Conservation (phyloP, 139 green algal genomes). For the Cymbomonas tetramitiformis region DNA sequence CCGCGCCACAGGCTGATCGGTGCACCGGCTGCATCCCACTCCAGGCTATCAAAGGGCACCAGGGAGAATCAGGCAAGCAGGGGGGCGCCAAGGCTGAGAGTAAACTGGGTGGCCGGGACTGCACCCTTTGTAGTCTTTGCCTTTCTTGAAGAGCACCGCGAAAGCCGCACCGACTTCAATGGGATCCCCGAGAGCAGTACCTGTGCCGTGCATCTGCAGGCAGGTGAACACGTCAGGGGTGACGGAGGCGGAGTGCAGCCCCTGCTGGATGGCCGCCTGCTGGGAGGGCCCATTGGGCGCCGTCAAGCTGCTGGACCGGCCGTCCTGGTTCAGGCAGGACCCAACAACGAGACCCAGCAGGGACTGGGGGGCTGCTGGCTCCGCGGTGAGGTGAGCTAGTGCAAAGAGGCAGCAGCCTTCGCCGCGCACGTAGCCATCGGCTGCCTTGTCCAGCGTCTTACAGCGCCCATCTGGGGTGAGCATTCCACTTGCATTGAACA, state of each 20-base stretch:
- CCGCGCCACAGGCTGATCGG: too few species aligned
- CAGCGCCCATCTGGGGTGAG: slow-evolving; percentile 62
- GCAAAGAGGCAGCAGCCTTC: neutral
- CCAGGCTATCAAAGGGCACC: too few species aligned
- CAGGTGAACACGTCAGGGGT: slow-evolving; percentile 38
- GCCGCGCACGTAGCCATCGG: slow-evolving; percentile 49
- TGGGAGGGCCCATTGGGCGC: slow-evolving; percentile 10
- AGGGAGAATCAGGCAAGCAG: slow-evolving; percentile 27
- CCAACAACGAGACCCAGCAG: neutral
- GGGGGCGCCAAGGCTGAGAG: too few species aligned
- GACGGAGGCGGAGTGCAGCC: slow-evolving; percentile 37
- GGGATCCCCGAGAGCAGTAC: slow-evolving; percentile 63
- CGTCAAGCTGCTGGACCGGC: slow-evolving; percentile 10
- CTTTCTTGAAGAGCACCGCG: neutral
- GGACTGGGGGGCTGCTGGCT: too few species aligned
- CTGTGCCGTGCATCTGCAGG: slow-evolving; percentile 69
- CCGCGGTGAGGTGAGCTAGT: too few species aligned
- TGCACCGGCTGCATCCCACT: too few species aligned
- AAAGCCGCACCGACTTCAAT: slow-evolving; percentile 66
- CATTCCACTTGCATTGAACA: slow-evolving; percentile 35
- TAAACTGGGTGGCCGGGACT: too few species aligned
- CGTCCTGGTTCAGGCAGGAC: slow-evolving; percentile 7
- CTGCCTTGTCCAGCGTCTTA: slow-evolving; percentile 62
- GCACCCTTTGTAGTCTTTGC: too few species aligned
- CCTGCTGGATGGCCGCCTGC: neutral